These are phyloP conservation scores for Leishmania turanica DNA, from an alignment of 208 protist genomes.

Conservation along the genomic window DNA sequence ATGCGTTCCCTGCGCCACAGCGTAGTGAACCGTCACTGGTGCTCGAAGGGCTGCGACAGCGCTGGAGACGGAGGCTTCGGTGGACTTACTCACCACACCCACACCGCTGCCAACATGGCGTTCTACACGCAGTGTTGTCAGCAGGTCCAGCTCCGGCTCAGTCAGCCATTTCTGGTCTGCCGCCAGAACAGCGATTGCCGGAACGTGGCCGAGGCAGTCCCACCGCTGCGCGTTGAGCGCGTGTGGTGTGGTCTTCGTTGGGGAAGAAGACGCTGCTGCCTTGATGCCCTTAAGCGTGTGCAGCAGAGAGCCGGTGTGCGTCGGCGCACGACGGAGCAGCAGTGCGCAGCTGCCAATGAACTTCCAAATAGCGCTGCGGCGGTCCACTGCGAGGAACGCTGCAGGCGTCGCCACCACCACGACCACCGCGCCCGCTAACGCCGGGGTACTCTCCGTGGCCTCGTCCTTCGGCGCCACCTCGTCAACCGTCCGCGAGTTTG, in stretches of 20 bases:
- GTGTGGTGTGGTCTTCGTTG: not conserved
- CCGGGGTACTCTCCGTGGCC: not conserved
- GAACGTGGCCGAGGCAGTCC: constrained; percentile 60
- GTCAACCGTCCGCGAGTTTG: not conserved
- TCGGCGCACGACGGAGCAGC: constrained; percentile 2
- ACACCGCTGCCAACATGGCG: not conserved
- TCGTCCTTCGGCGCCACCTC: constrained; percentile 8
- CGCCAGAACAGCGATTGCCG: constrained; percentile 35
- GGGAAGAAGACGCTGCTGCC: constrained; percentile 4
- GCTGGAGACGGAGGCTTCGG: not conserved
- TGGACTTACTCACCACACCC: not conserved
- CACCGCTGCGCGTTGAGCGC: constrained; percentile 46
- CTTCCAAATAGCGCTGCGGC: constrained; percentile 74
- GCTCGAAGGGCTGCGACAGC: constrained; percentile 13
- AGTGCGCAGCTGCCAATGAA: constrained; percentile 55
- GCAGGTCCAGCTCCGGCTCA: constrained; percentile 18
- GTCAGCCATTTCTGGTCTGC: constrained; percentile 21
- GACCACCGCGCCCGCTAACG: constrained; percentile 18
- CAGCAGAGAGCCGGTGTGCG: constrained; percentile 7
- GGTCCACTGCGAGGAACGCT: constrained; percentile 53
- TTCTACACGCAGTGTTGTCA: constrained; percentile 16
- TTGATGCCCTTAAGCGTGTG: not conserved
- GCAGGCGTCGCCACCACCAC: constrained; percentile 52
- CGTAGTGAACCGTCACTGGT: constrained; percentile 60
- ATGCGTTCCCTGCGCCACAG: constrained; percentile 47